Base-by-base conservation (phyloP, 441 rosid genomes). In the Adansonia grandidieri region DNA sequence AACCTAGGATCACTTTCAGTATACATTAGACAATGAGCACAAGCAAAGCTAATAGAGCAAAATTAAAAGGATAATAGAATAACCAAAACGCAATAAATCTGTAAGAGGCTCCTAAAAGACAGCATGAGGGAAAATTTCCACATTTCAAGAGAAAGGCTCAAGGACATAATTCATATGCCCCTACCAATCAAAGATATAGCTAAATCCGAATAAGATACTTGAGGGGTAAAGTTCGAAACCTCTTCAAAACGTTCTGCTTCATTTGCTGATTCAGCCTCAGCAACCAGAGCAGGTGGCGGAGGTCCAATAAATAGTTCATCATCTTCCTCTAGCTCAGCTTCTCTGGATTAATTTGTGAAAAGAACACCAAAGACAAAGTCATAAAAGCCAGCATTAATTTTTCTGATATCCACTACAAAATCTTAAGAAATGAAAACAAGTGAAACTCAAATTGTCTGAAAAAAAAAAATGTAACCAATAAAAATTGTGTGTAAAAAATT, bases 191-290 rank as follows among this genome's bases (percentile, higher is more conserved):
- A 28, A 64, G 2, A 65, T 76, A 76, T 51, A 32, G 32, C 78
- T 17, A 62, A 81, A 66, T 77, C 28, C 37, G 56, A 66, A 79
- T n/a, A 6, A 71, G 58, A 65, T 74, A 77, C 64, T 56, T 20
- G 32, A 60, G 20, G 78, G 53, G 51, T 22, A 78, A 80, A 81
- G 73, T 51, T 73, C 81, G 77, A 77, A 77, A 92, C 97, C 97
- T 93, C 97, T 89, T 96, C 99, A 75, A 93, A 93, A 60, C 93
- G 92, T 88, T 96, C 99, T 50, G 99, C 99, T 78, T 96, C 99
- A 63, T 96, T 93, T 11, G 91, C 94, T 17, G 94, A 84, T 85
- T 86, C 98, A 74, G 89, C 98, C 89, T 96, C 98, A 71, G 96
- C 94, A 83, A 92, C 97, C 87, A 93, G 64, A 78, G 97, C 93